A percentile compares a stretch with the other conserved stretches of the same genome.
Conservation (phyloP, 805 yeast species). For the Pichia pseudocactophila region DNA sequence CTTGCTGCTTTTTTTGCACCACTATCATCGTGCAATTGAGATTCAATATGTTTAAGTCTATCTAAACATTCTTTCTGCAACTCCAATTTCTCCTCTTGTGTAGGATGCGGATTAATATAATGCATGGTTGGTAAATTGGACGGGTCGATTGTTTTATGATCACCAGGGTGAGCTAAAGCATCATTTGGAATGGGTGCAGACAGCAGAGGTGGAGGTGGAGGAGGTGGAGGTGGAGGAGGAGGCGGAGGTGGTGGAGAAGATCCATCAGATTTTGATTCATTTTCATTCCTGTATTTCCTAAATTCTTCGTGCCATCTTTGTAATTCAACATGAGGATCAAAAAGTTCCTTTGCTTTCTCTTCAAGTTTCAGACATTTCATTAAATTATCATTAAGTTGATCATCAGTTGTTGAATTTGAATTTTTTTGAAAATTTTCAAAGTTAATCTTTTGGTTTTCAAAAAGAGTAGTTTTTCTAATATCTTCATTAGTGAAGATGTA, state of each 20-base stretch:
- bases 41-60: conserved; percentile 1
- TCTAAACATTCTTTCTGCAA: conserved; percentile 5
- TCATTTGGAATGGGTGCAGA: no score
- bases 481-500: conserved; percentile 5
- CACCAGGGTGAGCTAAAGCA: no score
- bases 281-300: not conserved
- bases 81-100: conserved; percentile 2
- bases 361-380: not conserved
- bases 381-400: not conserved
- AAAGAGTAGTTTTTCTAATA: not conserved
- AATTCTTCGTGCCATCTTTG: not conserved
- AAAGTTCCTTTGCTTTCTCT: not conserved
- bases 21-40: not conserved
- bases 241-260: not conserved
- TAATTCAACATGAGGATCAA: not conserved
- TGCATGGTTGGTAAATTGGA: not conserved
- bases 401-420: no score
- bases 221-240: no score
- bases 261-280: not conserved
- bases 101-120: not conserved
- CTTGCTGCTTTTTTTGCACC: conserved; percentile 2
- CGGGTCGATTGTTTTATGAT: not conserved
- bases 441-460: no score
- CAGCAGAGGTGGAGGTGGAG: no score
- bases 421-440: no score